These are phyloP conservation scores for Picea sitchensis DNA, from an alignment of 75 land plant genomes.

Conservation along the genomic window DNA sequence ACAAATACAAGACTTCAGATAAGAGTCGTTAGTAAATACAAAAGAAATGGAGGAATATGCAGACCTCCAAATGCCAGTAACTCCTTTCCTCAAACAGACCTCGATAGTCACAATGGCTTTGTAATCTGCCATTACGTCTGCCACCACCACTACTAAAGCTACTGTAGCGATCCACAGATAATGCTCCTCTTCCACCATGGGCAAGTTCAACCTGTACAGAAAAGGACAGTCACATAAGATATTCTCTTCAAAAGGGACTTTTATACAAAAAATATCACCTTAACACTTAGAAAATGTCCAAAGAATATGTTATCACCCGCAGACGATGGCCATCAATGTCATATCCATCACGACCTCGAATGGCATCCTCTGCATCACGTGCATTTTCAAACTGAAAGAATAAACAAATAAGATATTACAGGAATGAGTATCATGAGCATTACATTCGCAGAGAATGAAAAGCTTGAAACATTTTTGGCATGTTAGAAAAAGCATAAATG, in stretches of 20 bases:
- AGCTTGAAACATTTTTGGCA: background rate
- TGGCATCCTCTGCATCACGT: conserved; percentile 80
- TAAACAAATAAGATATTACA: background rate
- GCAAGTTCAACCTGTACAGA: conserved; percentile 63
- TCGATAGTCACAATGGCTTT: conserved; percentile 79
- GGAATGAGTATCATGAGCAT: background rate
- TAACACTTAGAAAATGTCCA: background rate
- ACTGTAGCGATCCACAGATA: conserved; percentile 52
- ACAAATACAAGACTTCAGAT: background rate
- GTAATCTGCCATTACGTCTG: conserved; percentile 54
- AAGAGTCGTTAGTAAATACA: background rate
- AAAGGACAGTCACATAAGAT: background rate
- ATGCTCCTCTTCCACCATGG: conserved; percentile 60
- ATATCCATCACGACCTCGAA: conserved; percentile 67
- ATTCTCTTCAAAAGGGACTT: background rate
- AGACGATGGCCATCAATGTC: conserved; percentile 62
- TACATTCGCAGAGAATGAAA: background rate
- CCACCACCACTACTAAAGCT: conserved; percentile 41
- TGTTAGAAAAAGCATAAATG: background rate
- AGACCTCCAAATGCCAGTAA: conserved; percentile 1
- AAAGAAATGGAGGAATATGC: background rate
- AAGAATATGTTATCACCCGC: conserved; percentile 30
- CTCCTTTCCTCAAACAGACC: conserved; percentile 29
- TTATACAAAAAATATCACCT: background rate
- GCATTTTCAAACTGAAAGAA: conserved; percentile 60